These are phyloP conservation scores for Acacia pycnantha DNA, from an alignment of 331 rosid species.

Conservation along the genomic window DNA sequence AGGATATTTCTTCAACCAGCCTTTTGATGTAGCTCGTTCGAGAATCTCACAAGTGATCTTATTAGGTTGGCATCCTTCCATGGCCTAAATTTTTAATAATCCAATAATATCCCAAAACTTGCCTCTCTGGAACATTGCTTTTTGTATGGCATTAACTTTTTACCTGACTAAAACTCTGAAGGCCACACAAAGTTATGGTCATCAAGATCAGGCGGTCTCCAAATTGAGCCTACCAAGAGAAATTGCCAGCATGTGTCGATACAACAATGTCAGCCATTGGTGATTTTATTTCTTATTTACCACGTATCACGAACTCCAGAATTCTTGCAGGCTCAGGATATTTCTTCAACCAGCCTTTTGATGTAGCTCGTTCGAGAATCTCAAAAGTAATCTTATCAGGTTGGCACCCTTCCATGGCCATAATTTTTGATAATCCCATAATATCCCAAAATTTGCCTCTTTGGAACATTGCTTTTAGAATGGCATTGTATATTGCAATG, in stretches of 20 bases:
- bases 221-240: not conserved
- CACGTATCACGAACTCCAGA: slow-evolving; percentile 11
- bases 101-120: slow-evolving; percentile 20
- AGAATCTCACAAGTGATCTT: slow-evolving; percentile 28
- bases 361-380: slow-evolving; percentile 25
- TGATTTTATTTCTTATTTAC: not conserved
- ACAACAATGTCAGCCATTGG: not conserved
- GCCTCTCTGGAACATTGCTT: slow-evolving; percentile 23
- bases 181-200: not conserved
- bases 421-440: slow-evolving; percentile 27
- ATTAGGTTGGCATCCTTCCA: slow-evolving; percentile 37
- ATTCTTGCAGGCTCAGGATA: slow-evolving; percentile 15
- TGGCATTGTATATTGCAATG: slow-evolving; percentile 32
- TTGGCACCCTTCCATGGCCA: slow-evolving; percentile 36
- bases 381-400: slow-evolving; percentile 27
- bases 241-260: not conserved
- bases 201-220: not conserved
- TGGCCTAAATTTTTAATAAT: slow-evolving; percentile 29
- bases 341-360: slow-evolving; percentile 24
- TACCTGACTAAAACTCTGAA: not conserved
- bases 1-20: slow-evolving; percentile 28
- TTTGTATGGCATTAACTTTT: slow-evolving; percentile 19
- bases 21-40: slow-evolving; percentile 13
- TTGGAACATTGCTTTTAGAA: slow-evolving; percentile 29
- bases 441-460: slow-evolving; percentile 16